Base-by-base conservation (phyloP, 352 stramenopile species). In the Pythium grandisporangium region DNA sequence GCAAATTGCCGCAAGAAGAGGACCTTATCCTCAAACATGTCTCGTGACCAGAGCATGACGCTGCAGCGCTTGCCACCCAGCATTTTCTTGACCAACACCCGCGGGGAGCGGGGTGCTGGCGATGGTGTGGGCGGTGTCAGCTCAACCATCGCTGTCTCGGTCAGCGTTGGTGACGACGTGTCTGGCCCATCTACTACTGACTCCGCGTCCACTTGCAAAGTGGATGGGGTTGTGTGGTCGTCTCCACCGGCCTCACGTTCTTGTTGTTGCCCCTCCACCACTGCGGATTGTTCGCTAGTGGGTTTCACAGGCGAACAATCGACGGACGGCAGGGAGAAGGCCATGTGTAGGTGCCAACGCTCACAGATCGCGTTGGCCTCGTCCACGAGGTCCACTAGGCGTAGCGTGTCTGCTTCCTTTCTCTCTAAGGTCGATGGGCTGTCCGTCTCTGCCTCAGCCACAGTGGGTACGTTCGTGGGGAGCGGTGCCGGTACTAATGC, bases 331-430 rank as follows among this genome's bases (percentile, higher is more conserved):
- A 38, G 33, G 33, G 33, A 38, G 33, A 80, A 77, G 19, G 67
- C 60, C 35, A 69, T 82, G 26, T 63, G 58, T 13, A 87, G 42
- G 3, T 67, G 39, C 66, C 58, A 81, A 26, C 75, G 66, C 1
- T 56, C 43, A 32, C 65, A 84, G 33, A 89, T 75, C 10, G 44
- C 42, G 30, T 86, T 89, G 0, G 75, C 75, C 55, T 83, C 72
- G 1, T 61, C 45, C 4, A 86, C 56, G 2, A 83, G 20, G 6
- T 48, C 46, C 0, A 37, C 43, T 2, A 66, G 12, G 16, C 16
- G n/a, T n/a, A n/a, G n/a, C n/a, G n/a, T n/a, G n/a, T n/a, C n/a
- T n/a, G n/a, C n/a, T n/a, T n/a, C n/a, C n/a, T n/a, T n/a, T n/a
- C n/a, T n/a, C n/a, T n/a, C n/a, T n/a, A n/a, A n/a, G n/a, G n/a